These are phyloP conservation scores for Eutypa lata DNA, from an alignment of 2,329 filamentous ascomycete genomes.

Conservation along the genomic window DNA sequence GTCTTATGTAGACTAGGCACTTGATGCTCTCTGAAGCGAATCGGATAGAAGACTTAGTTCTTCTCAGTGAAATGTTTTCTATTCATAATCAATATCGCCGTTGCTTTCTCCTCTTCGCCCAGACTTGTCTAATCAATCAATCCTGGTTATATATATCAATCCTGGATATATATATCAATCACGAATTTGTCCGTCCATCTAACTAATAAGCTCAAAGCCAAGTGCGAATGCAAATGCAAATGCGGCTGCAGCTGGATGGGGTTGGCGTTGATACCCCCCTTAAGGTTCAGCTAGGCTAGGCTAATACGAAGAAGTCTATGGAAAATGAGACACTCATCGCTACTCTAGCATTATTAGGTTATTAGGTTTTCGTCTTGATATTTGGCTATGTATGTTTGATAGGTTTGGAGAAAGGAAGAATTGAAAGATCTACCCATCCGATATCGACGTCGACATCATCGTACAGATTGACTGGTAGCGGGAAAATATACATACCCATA, in stretches of 20 bases:
- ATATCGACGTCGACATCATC: slow-evolving; percentile 15
- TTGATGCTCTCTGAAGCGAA: no score
- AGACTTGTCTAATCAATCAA: not conserved
- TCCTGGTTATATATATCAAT: not conserved
- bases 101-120: not conserved
- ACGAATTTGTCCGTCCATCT: not conserved
- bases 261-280: no score
- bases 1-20: no score
- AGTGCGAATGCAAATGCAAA: no score
- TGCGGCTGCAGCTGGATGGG: no score
- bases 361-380: no score
- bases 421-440: not conserved
- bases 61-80: not conserved
- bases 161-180: not conserved
- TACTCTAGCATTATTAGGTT: not conserved
- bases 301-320: not conserved
- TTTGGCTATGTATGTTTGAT: no score
- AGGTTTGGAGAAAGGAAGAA: no score
- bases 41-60: no score
- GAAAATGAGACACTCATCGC: not conserved
- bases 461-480: slow-evolving; percentile 9
- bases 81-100: not conserved
- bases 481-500: slow-evolving; percentile 4
- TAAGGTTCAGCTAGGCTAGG: not conserved
- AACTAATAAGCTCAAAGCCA: no score